These are phyloP conservation scores for Fagus crenata DNA, from an alignment of 306 rosid genomes.

Conservation along the genomic window DNA sequence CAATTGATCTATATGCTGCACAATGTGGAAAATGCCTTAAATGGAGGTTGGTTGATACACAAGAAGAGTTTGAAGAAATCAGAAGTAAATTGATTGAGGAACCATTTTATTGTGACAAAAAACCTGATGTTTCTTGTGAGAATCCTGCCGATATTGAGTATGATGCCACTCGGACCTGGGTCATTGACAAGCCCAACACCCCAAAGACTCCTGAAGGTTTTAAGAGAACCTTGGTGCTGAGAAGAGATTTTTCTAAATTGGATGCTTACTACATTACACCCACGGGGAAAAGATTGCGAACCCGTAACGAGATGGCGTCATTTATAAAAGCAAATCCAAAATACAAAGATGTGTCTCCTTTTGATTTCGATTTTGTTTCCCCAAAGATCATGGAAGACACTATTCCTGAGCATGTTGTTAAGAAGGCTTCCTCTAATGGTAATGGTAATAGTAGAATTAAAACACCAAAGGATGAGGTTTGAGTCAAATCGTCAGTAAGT, in stretches of 20 bases:
- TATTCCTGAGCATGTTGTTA: conserved; percentile 46
- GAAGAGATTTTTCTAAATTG: conserved; percentile 77
- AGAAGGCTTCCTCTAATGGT: conserved; percentile 35
- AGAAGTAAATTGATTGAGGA: conserved; percentile 48
- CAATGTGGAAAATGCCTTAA: conserved; percentile 73
- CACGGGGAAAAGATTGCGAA: conserved; percentile 65
- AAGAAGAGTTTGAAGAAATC: conserved; percentile 80
- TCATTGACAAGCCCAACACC: conserved; percentile 77
- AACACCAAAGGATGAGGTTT: conserved; percentile 26
- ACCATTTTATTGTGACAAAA: conserved; percentile 65
- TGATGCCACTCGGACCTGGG: conserved; percentile 78
- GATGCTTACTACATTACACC: conserved; percentile 76
- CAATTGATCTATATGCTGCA: conserved; percentile 63
- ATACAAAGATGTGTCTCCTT: conserved; percentile 35
- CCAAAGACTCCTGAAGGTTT: conserved; percentile 78
- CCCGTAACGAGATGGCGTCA: conserved; percentile 60
- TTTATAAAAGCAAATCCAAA: conserved; percentile 55
- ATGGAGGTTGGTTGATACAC: conserved; percentile 77
- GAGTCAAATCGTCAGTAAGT: conserved; percentile 13
- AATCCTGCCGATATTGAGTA: conserved; percentile 73
- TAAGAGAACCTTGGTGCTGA: conserved; percentile 61
- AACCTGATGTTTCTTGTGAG: conserved; percentile 54
- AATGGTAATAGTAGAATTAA: conserved; percentile 41
- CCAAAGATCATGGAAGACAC: conserved; percentile 89
- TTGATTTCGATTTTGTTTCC: conserved; percentile 56